Evolutionary conservation across 352 stramenopile genomes (phyloP), one percentile per base, ranked within the genome.

Genomic region (Globisporangium camurandrum): DNA sequence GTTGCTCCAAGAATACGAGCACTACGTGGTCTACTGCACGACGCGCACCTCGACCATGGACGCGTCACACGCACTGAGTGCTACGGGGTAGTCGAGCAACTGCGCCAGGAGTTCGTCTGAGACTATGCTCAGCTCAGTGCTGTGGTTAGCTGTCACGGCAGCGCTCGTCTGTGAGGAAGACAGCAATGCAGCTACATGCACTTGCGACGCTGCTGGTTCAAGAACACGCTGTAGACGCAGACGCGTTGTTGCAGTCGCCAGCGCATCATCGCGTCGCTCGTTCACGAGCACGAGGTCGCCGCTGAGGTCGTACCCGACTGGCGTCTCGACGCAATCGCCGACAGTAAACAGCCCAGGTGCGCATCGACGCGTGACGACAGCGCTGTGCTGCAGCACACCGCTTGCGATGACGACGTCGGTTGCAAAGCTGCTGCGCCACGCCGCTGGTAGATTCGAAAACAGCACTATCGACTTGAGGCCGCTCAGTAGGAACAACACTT

Each of bases 391-490:
- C 11, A 40, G 34, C 34, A 40, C 34, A n/a, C 34, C 34, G 34
- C 34, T 40, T n/a, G 34, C 16, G 7, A n/a, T n/a, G 16, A 40
- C 17, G 10, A 40, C 34, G 34, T 40, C 34, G 34, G 5, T 14
- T 38, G 12, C 33, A 40, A 88, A 88, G 41, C 60, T 66, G 2
- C 34, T 24, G 16, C 67, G 66, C 72, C 70, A 88, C 3, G 49
- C 43, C 0, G 33, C 14, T 12, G 76, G 80, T 19, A 88, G 46
- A 51, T 88, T 86, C 31, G 80, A 88, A 39, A 91, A 62, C 34
- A 91, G 17, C 41, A 86, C 60, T 38, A 72, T 76, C 12, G 66
- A 46, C 58, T 91, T 91, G 40, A 88, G 57, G 10, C 75, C 75
- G 9, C 47, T 45, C 9, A 84, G 60, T 4, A 82, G 43, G 50